Percentiles rank a stretch among this genome's conserved stretches.
Conservation (phyloP, 192 early-diverging fungal genomes). For the Coemansia sp. region DNA sequence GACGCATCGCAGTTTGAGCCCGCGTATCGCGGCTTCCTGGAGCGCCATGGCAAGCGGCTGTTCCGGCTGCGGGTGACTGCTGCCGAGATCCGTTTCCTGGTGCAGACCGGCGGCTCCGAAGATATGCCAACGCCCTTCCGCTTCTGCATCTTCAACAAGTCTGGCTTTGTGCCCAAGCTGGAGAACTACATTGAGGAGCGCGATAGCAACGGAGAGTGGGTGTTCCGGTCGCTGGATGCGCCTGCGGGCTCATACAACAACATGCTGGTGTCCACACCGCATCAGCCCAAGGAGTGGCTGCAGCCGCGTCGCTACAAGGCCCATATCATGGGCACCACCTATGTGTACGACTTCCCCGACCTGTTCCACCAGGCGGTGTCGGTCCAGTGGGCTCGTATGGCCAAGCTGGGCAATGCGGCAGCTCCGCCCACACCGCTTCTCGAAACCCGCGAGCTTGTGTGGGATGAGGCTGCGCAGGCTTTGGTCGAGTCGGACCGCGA, state of each 20-base stretch:
- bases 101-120: conserved; percentile 64
- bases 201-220: conserved; percentile 75
- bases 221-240: conserved; percentile 79
- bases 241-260: conserved; percentile 80
- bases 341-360: conserved; percentile 98
- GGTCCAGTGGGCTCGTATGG: conserved; percentile 68
- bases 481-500: conserved; percentile 75
- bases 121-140: conserved; percentile 77
- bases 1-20: conserved; percentile 79
- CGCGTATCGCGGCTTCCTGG: conserved; percentile 83
- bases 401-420: conserved; percentile 19
- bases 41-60: conserved; percentile 91
- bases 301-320: conserved; percentile 97
- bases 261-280: conserved; percentile 74
- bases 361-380: conserved; percentile 89
- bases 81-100: conserved; percentile 95
- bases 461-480: conserved; percentile 71
- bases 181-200: conserved; percentile 92
- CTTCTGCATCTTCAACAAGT: conserved; percentile 88
- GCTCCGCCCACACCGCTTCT: conserved; percentile 65
- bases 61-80: conserved; percentile 92
- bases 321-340: conserved; percentile 96
- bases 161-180: conserved; percentile 87
- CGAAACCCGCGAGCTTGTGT: conserved; percentile 79
- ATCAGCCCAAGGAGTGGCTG: conserved; percentile 92